Evolutionary conservation across 2,329 filamentous ascomycete genomes (phyloP), one percentile per base, ranked within the genome.

Genomic region (Aureobasidium sp.): DNA sequence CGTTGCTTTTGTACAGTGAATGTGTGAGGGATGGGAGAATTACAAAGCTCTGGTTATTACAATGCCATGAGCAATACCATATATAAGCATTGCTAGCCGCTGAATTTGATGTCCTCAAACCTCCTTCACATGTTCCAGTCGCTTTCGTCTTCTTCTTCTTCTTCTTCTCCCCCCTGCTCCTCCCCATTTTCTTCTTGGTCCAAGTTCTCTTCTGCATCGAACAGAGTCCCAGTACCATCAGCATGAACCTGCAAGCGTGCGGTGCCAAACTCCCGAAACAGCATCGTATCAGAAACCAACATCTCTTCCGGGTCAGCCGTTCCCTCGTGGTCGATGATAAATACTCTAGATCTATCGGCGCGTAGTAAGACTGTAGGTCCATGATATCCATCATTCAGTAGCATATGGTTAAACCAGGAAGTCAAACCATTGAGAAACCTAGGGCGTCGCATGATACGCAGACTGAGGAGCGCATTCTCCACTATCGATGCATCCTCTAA

Each of bases 101-200:
- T 20, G 20, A 1, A 20, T 20, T 93, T 67, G 94, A 92, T 13
- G 1, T 26, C 41, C 20, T 44, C 5, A 23, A 9, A 13, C 20
- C 23, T 20, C 10, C 7, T 23, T 44, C 41, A 44, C 41, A 26
- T 44, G 12, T 10, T 20, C 41, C 41, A 44, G 10, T 44, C 41
- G 4, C 7, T 20, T 10, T 23, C 20, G 20, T 26, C 41, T 5
- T 44, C 41, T 3, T 4, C 7, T 9, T 42, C 7, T 2, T 23
- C n/a, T 1, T 42, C 41, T 7, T 12, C 39, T 20, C 23, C 3
- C 26, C 17, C 44, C 7, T 41, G 13, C 3, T 20, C 17, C 7
- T 20, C 39, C 7, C 20, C 39, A 20, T 20, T 6, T 6, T 42
- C 5, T 20, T 42, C 39, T 2, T 8, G 2, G 1, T 34, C 9